Evolutionary conservation across 78 protist species (phyloP).

Genomic region (Protostelium mycophagum): DNA sequence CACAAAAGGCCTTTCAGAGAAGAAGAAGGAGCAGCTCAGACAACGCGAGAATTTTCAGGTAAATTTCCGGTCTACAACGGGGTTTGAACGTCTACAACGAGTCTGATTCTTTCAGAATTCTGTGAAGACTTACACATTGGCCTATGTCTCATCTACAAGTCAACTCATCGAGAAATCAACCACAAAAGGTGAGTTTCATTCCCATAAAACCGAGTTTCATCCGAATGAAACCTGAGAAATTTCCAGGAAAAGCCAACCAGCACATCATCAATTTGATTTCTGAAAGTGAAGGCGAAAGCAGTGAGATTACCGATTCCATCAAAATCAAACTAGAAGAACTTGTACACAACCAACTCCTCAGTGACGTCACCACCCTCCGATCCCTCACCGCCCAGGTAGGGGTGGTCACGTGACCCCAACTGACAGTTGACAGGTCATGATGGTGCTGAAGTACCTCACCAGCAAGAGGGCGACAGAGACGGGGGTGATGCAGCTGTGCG

Average conservation of each 20-base stretch:
- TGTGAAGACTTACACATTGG: neutral
- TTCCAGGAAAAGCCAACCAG: neutral
- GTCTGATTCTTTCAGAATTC: neutral
- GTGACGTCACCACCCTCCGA: neutral
- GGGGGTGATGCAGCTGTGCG: neutral
- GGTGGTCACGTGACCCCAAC: neutral
- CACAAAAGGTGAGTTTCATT: too few relatives aligned
- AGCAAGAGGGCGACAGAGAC: neutral
- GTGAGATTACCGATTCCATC: neutral
- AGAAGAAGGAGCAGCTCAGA: neutral
- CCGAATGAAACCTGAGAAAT: neutral
- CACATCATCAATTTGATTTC: neutral
- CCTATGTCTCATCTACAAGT: too few relatives aligned
- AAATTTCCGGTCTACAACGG: too few relatives aligned
- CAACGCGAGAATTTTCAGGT: neutral
- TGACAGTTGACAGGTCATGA: neutral
- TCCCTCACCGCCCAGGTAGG: conserved; percentile 1
- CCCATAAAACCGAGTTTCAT: neutral
- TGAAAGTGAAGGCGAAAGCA: neutral
- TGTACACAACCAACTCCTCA: neutral
- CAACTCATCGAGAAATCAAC: too few relatives aligned
- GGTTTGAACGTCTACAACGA: neutral
- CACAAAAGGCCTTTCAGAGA: neutral
- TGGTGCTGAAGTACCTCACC: neutral
- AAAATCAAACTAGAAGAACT: neutral